Evolutionary conservation across 257 asterid genomes (phyloP).

Genomic region (Hygrophila difformis): DNA sequence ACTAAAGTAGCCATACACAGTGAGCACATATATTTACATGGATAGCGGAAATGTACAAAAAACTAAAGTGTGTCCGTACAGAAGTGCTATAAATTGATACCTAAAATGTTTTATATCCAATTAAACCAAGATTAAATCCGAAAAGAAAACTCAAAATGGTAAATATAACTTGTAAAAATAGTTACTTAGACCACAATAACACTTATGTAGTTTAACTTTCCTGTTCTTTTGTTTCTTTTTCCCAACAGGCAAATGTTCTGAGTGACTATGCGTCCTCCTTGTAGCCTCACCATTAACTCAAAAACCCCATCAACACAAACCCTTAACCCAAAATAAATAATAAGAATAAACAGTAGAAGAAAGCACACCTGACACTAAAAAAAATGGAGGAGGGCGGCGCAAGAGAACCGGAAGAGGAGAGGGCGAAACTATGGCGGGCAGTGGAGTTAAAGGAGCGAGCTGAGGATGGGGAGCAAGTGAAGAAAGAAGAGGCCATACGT

Average conservation of each 20-base stretch:
- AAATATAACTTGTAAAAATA: neutral
- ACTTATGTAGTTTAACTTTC: no score
- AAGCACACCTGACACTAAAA: slow-evolving; percentile 22
- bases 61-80: neutral
- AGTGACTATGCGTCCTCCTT: no score
- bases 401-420: slow-evolving; percentile 20
- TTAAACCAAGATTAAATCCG: neutral
- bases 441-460: slow-evolving; percentile 22
- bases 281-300: no score
- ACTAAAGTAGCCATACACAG: slow-evolving; percentile 5
- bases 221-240: no score
- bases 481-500: slow-evolving; percentile 45
- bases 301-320: neutral
- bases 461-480: slow-evolving; percentile 21
- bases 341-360: neutral
- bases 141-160: neutral
- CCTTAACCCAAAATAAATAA: neutral
- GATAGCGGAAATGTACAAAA: neutral
- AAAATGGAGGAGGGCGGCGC: slow-evolving; percentile 24
- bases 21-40: no score
- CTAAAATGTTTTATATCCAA: neutral
- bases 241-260: no score
- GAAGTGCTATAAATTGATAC: slow-evolving; percentile 1
- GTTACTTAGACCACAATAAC: no score
- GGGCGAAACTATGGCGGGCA: slow-evolving; percentile 14